phyloP scores from a whole-genome alignment of 148 eudicot species.

The Persicaria tinctoria region DNA sequence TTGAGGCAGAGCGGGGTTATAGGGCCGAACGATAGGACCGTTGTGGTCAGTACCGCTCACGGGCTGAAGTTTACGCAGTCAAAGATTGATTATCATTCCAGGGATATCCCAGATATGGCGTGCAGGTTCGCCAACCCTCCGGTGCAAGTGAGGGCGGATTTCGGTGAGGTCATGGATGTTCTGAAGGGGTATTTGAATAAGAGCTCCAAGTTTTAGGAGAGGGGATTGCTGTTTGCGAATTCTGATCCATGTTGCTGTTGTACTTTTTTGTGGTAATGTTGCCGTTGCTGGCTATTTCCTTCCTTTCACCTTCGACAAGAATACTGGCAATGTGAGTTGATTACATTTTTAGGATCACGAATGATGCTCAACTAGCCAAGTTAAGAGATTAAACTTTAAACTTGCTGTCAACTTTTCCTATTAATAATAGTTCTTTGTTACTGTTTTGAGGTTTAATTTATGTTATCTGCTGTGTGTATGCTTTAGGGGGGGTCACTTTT shows the following conservation, averaged over 20 bases:
- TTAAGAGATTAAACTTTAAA: not conserved
- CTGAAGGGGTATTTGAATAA: slow-evolving; percentile 50
- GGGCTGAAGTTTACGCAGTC: slow-evolving; percentile 78
- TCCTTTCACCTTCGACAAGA: not conserved
- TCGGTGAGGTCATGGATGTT: slow-evolving; percentile 94
- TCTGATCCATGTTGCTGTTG: not conserved
- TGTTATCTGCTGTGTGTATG: too few relatives aligned
- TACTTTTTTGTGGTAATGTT: not conserved
- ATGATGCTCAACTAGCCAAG: not conserved
- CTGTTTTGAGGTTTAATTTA: too few relatives aligned
- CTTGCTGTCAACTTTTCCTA: not conserved
- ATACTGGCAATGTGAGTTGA: not conserved
- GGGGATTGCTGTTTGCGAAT: not conserved
- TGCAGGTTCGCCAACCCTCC: slow-evolving; percentile 83
- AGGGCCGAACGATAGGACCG: slow-evolving; percentile 63
- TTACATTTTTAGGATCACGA: not conserved
- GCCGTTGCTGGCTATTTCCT: not conserved
- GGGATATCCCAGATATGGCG: slow-evolving; percentile 55
- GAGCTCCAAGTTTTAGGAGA: slow-evolving; percentile 26
- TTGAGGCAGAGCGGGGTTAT: slow-evolving; percentile 70
- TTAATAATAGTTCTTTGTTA: not conserved
- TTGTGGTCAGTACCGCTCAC: slow-evolving; percentile 88
- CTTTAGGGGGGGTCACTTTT: too few relatives aligned
- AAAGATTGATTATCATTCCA: slow-evolving; percentile 79
- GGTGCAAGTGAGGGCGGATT: slow-evolving; percentile 76